Evolutionary conservation across 2,329 filamentous ascomycete species (phyloP).

Genomic region (Cercospora sesami): DNA sequence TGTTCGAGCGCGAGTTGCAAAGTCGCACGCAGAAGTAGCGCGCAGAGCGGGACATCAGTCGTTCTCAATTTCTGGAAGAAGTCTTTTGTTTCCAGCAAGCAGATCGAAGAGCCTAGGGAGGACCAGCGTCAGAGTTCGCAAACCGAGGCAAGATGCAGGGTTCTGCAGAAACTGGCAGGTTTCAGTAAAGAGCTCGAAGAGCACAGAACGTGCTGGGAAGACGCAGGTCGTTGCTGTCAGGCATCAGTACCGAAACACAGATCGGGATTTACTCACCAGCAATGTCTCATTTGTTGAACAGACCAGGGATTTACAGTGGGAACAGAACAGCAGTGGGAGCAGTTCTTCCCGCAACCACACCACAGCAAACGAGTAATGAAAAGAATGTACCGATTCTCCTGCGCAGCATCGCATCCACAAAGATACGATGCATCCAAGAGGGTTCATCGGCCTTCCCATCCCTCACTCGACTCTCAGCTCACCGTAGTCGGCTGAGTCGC

Average conservation of each 20-base stretch:
- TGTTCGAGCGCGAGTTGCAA: conserved; percentile 3
- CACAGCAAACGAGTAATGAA: not conserved
- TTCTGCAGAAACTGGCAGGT: not conserved
- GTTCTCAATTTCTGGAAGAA: not conserved
- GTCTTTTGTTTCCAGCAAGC: not conserved
- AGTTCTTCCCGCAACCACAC: not conserved
- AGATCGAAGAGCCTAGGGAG: not conserved
- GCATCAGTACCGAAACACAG: not conserved
- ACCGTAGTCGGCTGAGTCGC: conserved; percentile 1
- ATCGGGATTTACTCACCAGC: not conserved
- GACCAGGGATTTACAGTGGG: not conserved
- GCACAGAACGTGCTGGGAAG: not conserved
- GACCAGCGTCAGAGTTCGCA: not conserved
- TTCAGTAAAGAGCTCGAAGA: not conserved
- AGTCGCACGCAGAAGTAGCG: not conserved
- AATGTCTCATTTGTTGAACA: not conserved
- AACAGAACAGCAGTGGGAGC: not conserved
- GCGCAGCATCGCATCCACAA: not conserved
- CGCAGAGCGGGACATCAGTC: not conserved
- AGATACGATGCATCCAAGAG: not conserved
- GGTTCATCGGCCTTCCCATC: conserved; percentile 5
- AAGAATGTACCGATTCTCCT: conserved; percentile 1
- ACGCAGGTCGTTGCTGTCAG: not conserved
- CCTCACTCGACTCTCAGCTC: not conserved
- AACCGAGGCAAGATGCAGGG: not conserved